phyloP scores from a whole-genome alignment of 768 basidiomycete species.

The Suillus sp. region DNA sequence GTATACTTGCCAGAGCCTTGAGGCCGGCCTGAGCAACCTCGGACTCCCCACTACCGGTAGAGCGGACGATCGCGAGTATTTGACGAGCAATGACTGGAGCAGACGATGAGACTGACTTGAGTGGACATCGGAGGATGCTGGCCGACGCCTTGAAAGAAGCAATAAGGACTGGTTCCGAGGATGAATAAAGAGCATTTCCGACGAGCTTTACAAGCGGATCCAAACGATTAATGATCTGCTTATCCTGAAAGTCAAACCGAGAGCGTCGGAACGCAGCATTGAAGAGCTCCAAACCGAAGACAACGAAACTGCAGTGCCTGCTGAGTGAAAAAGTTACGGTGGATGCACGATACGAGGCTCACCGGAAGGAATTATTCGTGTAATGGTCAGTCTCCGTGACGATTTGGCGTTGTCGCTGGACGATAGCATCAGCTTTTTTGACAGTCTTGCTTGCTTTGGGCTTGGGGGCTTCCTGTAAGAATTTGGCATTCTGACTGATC shows the following conservation, averaged over 20 bases:
- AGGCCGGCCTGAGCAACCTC: conserved; percentile 89
- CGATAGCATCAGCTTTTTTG: conserved; percentile 60
- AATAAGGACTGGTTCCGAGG: conserved; percentile 69
- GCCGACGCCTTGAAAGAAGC: conserved; percentile 80
- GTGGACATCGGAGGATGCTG: conserved; percentile 80
- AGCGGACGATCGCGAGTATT: conserved; percentile 79
- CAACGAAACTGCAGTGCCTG: conserved; percentile 63
- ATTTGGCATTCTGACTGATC: conserved; percentile 87
- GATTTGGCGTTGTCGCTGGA: conserved; percentile 75
- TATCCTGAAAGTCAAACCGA: conserved; percentile 82
- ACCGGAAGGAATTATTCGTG: conserved; percentile 87
- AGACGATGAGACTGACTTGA: conserved; percentile 72
- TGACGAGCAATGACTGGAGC: conserved; percentile 84
- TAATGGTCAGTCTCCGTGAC: conserved; percentile 65
- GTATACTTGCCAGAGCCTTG: conserved; percentile 79
- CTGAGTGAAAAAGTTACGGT: conserved; percentile 10
- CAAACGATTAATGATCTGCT: conserved; percentile 73
- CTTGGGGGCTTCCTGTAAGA: conserved; percentile 63
- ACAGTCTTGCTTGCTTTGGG: conserved; percentile 34
- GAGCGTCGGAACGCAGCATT: conserved; percentile 83
- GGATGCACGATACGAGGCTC: conserved; percentile 21
- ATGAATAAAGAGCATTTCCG: conserved; percentile 91
- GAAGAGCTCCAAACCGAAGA: conserved; percentile 91
- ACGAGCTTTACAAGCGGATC: conserved; percentile 86
- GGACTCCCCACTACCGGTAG: conserved; percentile 84